These are phyloP conservation scores for Citrus mangshanensis DNA, from an alignment of 345 rosid species.

Conservation along the genomic window DNA sequence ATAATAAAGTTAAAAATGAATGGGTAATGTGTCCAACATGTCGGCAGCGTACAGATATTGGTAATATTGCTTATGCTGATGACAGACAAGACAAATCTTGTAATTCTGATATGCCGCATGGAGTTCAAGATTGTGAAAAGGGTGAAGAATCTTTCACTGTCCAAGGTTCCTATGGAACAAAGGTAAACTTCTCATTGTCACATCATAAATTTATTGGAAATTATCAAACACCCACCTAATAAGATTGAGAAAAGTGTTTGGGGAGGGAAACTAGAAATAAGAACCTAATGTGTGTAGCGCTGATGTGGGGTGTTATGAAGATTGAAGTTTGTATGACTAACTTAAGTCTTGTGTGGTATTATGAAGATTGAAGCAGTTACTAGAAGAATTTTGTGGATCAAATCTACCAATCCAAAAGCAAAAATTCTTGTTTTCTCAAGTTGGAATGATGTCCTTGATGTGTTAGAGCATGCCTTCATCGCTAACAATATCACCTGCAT, in stretches of 20 bases:
- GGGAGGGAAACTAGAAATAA: not conserved
- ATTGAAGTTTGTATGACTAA: not conserved
- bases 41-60: slow-evolving; percentile 81
- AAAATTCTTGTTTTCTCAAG: slow-evolving; percentile 96
- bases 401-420: slow-evolving; percentile 60
- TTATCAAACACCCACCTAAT: no score
- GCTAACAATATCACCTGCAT: slow-evolving; percentile 62
- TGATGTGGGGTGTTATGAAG: not conserved
- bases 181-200: slow-evolving; percentile 40
- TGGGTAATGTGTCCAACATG: slow-evolving; percentile 97
- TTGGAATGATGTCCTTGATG: slow-evolving; percentile 99
- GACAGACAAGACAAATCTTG: slow-evolving; percentile 44
- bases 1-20: slow-evolving; percentile 39
- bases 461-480: slow-evolving; percentile 78
- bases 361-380: slow-evolving; percentile 86
- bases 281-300: not conserved
- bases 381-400: slow-evolving; percentile 87
- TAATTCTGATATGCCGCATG: slow-evolving; percentile 21
- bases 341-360: slow-evolving; percentile 17
- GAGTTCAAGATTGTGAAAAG: slow-evolving; percentile 45
- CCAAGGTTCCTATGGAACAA: slow-evolving; percentile 96
- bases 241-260: not conserved
- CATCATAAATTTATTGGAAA: no score
- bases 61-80: slow-evolving; percentile 78
- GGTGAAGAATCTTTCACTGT: slow-evolving; percentile 58